Evolutionary conservation across 805 yeast genomes (phyloP), one percentile per base, ranked within the genome.

Genomic region (Candida xiaguanensis): DNA sequence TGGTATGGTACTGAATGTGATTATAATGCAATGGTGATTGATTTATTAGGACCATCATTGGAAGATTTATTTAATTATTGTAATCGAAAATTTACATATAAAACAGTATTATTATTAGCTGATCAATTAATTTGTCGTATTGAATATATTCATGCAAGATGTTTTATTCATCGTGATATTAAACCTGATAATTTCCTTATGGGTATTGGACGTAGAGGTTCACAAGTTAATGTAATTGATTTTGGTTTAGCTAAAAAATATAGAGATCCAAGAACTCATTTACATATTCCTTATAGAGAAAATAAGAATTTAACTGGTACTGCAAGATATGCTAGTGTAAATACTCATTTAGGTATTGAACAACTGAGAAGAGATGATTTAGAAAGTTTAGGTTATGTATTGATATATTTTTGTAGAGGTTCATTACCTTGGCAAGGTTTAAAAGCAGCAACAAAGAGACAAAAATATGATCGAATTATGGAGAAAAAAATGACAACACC

Each of bases 391-490:
- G 98, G 96, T 36, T 91, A 91, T 59, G 97, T 91, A 39, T 74
- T 93, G 52, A 86, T 91, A 52, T 91, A 91, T 66, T 93, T 91
- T 60, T 85, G 95, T 63, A 80, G 95, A 42, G 98, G 99, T 31
- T 85, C 95, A 13, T 77, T 91, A 54, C 99, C 99, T 39, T 91
- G 99, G 99, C 99, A 91, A 67, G 99, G 99, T 3, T 76, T 91
- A 55, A 89, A 89, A 65, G 99, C 98, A 28, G 93, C 91, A 18
- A 88, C 96, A 12, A 91, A 91, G 69, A 86, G 95, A 68, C 97
- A 91, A 63, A 91, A 93, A 66, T 91, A 91, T 65, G 97, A 91
- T 67, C 78, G 96, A 46, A 93, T 91, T 53, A 82, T 91, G 81
- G 97, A 91, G 61, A 87, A 86, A 72, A 91, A 91, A 64, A 80